Evolutionary conservation across 306 rosid species (phyloP).

Genomic region (Gillenia trifoliata): DNA sequence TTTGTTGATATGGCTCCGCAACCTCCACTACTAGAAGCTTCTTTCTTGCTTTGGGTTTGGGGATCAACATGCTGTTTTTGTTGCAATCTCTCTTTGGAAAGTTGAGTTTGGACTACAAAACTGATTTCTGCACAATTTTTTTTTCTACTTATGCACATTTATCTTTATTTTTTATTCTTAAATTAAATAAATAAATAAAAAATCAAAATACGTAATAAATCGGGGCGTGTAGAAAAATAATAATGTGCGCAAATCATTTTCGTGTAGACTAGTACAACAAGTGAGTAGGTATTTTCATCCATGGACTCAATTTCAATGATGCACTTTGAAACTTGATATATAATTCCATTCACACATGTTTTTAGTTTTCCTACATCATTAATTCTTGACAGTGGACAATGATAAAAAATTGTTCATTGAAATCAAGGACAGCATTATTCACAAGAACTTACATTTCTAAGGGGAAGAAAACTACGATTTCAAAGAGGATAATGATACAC

Average conservation of each 20-base stretch:
- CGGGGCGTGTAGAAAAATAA: no score
- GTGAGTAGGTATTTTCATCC: not conserved
- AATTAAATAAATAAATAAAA: no score
- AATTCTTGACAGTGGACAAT: not conserved
- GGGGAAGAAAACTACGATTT: not conserved
- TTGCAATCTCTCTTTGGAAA: not conserved
- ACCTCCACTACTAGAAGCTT: conserved; percentile 20
- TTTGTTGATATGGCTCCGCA: not conserved
- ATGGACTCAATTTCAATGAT: conserved; percentile 19
- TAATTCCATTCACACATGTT: conserved; percentile 33
- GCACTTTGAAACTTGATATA: not conserved
- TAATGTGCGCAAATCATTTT: no score
- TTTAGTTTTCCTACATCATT: not conserved
- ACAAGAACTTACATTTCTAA: not conserved
- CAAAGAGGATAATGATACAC: not conserved
- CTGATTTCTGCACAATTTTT: not conserved
- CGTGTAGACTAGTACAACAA: not conserved
- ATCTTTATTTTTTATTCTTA: no score
- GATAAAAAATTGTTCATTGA: not conserved
- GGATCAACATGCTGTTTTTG: not conserved
- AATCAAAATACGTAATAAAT: no score
- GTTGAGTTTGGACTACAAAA: not conserved
- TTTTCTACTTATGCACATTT: no score
- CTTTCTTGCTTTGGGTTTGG: not conserved
- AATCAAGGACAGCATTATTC: not conserved